A percentile compares a stretch with the other conserved stretches of the same genome.
Evolutionary conservation across 2,329 filamentous ascomycete species (phyloP).

Genomic region (Pseudogymnoascus pannorum): DNA sequence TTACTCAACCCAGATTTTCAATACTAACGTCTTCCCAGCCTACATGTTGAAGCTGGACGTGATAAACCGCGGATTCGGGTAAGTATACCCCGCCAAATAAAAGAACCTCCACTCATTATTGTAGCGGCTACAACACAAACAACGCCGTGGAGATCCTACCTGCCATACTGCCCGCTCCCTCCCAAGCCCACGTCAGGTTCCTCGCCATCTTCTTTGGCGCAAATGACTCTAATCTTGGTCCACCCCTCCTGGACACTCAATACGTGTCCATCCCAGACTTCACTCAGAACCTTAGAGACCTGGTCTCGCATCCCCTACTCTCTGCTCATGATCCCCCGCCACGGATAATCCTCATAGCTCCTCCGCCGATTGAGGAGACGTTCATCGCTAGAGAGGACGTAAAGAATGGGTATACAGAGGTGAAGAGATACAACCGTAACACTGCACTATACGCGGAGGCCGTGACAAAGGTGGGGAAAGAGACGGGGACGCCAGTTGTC

Average conservation of each 20-base stretch:
- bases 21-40: slow-evolving; percentile 11
- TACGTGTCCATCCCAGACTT: slow-evolving; percentile 68
- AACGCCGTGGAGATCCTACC: slow-evolving; percentile 18
- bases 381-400: slow-evolving; percentile 36
- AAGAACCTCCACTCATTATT: neutral
- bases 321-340: slow-evolving; percentile 57
- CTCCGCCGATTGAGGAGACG: slow-evolving; percentile 78
- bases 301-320: slow-evolving; percentile 65
- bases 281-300: slow-evolving; percentile 59
- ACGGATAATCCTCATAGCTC: slow-evolving; percentile 65
- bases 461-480: slow-evolving; percentile 48
- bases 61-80: slow-evolving; percentile 21
- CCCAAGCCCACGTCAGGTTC: slow-evolving; percentile 19
- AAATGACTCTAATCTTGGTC: slow-evolving; percentile 69
- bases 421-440: slow-evolving; percentile 24
- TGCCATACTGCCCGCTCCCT: slow-evolving; percentile 18
- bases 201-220: slow-evolving; percentile 68
- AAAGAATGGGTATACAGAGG: slow-evolving; percentile 33
- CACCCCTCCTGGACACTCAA: slow-evolving; percentile 55
- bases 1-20: neutral
- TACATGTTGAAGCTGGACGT: slow-evolving; percentile 21
- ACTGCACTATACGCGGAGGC: slow-evolving; percentile 52
- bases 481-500: slow-evolving; percentile 49
- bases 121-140: slow-evolving; percentile 21
- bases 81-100: neutral